A percentile compares a stretch with the other conserved stretches of the same genome.
Evolutionary conservation across 805 yeast genomes (phyloP).

Genomic region (Zygosaccharomyces siamensis): DNA sequence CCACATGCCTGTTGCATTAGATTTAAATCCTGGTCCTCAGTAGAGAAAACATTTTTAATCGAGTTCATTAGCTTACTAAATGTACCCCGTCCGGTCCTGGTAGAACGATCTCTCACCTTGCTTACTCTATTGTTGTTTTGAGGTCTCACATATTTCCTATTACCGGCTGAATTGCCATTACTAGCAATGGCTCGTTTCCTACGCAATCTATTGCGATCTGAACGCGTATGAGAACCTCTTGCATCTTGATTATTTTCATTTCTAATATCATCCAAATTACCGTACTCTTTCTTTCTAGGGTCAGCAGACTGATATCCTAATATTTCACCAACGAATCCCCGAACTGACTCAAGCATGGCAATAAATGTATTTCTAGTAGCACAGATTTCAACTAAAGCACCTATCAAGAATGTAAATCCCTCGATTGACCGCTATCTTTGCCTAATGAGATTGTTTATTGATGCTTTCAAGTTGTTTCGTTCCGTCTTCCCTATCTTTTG

Average conservation of each 20-base stretch:
- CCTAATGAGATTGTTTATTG: neutral
- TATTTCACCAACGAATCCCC: constrained; percentile 11
- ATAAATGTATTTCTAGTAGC: neutral
- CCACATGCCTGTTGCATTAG: constrained; percentile 22
- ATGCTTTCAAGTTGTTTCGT: neutral
- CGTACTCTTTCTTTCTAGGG: constrained; percentile 21
- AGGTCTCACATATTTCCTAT: constrained; percentile 3
- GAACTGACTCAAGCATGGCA: constrained; percentile 16
- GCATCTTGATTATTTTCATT: neutral
- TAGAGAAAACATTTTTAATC: constrained; percentile 17
- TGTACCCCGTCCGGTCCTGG: constrained; percentile 1
- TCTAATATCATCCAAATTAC: constrained; percentile 16
- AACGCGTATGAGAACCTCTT: neutral
- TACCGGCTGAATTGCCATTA: constrained; percentile 3
- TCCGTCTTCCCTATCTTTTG: neutral
- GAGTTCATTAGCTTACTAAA: constrained; percentile 7
- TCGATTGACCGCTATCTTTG: neutral
- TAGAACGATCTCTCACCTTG: neutral
- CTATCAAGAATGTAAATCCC: neutral
- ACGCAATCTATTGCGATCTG: constrained; percentile 8
- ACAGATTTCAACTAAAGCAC: too few relatives aligned
- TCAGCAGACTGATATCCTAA: constrained; percentile 12
- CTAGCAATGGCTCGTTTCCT: constrained; percentile 11
- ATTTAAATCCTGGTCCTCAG: constrained; percentile 20
- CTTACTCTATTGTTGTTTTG: constrained; percentile 1